Evolutionary conservation across 2,329 filamentous ascomycete species (phyloP).

Genomic region (Trichoderma lentiforme): DNA sequence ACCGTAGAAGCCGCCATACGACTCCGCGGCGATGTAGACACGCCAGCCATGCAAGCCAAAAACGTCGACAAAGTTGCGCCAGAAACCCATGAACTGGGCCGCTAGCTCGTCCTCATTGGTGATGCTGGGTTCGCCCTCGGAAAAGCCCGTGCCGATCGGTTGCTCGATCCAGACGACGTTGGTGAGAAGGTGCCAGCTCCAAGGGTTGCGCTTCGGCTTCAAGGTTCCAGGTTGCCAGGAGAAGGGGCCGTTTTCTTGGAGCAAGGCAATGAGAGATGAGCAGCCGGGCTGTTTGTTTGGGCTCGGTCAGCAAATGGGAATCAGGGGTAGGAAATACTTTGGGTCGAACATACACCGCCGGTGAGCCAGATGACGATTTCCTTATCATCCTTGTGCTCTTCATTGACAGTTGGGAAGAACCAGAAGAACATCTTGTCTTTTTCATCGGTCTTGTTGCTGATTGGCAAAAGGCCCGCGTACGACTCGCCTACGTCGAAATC

Average conservation of each 20-base stretch:
- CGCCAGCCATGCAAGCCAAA: slow-evolving; percentile 66
- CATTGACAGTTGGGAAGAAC: slow-evolving; percentile 60
- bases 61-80: slow-evolving; percentile 71
- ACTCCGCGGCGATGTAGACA: slow-evolving; percentile 70
- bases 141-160: slow-evolving; percentile 65
- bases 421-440: slow-evolving; percentile 59
- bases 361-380: slow-evolving; percentile 64
- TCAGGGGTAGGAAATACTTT: not conserved
- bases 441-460: slow-evolving; percentile 41
- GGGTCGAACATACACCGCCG: slow-evolving; percentile 41
- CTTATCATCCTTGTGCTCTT: slow-evolving; percentile 41
- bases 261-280: slow-evolving; percentile 62
- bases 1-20: slow-evolving; percentile 65
- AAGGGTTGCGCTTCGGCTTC: slow-evolving; percentile 62
- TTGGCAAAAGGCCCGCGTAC: slow-evolving; percentile 61
- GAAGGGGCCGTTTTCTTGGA: slow-evolving; percentile 77
- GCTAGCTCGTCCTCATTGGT: slow-evolving; percentile 65
- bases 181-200: slow-evolving; percentile 55
- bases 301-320: not conserved
- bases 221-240: slow-evolving; percentile 68
- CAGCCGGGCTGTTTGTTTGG: slow-evolving; percentile 43
- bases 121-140: slow-evolving; percentile 61
- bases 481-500: slow-evolving; percentile 65
- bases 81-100: slow-evolving; percentile 72
- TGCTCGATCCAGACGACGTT: slow-evolving; percentile 70